phyloP scores from a whole-genome alignment of 108 stramenopile species.

The Nitzschia inconspicua region DNA sequence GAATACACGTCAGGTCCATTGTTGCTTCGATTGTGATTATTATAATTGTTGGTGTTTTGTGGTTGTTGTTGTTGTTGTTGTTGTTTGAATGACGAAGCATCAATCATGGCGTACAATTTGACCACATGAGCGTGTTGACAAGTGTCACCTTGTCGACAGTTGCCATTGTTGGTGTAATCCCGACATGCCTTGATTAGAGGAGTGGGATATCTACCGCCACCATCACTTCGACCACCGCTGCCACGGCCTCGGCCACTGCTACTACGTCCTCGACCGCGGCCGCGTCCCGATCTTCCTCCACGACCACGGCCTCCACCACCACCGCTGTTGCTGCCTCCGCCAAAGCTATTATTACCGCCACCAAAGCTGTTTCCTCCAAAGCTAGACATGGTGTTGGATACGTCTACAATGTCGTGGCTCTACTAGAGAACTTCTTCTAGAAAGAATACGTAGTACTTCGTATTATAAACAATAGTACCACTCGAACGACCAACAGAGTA shows the following conservation, averaged over 20 bases:
- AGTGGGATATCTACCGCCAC: slow-evolving; percentile 7
- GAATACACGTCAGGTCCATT: slow-evolving; percentile 15
- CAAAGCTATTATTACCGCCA: slow-evolving; percentile 2
- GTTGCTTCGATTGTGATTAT: slow-evolving; percentile 13
- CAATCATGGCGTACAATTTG: slow-evolving; percentile 47
- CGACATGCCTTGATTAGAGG: slow-evolving; percentile 42
- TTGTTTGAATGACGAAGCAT: slow-evolving; percentile 49
- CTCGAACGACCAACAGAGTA: not conserved
- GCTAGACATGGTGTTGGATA: slow-evolving; percentile 22
- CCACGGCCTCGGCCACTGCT: slow-evolving; percentile 39
- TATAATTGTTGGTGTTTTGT: slow-evolving; percentile 15
- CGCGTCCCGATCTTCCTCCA: slow-evolving; percentile 20
- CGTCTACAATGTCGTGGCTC: too few species aligned
- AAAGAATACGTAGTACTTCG: not conserved
- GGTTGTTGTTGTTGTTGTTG: slow-evolving; percentile 19
- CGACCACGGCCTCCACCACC: slow-evolving; percentile 4
- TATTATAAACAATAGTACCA: not conserved
- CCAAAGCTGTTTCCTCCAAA: slow-evolving; percentile 19
- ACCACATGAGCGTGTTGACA: slow-evolving; percentile 74
- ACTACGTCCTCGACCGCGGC: slow-evolving; percentile 40
- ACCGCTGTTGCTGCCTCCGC: not conserved
- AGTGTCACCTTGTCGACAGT: slow-evolving; percentile 44
- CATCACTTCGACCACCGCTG: slow-evolving; percentile 17
- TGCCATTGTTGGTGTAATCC: slow-evolving; percentile 55
- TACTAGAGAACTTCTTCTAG: not conserved